A percentile compares a stretch with the other conserved stretches of the same genome.
Evolutionary conservation across 2,329 filamentous ascomycete genomes (phyloP).

Genomic region (Macrophomina phaseolina): DNA sequence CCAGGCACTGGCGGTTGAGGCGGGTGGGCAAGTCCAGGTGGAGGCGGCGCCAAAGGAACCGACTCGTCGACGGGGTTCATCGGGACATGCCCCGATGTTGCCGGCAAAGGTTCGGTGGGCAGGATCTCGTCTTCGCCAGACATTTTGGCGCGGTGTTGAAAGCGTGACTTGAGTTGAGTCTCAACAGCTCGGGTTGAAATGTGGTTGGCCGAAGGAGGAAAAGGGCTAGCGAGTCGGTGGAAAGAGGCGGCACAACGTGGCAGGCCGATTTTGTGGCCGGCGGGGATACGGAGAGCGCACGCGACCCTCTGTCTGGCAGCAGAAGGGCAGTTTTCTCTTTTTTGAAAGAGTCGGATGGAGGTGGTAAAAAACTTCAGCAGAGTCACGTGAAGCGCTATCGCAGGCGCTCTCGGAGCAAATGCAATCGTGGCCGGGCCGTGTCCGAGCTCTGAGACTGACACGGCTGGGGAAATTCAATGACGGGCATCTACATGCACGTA

Average conservation of each 20-base stretch:
- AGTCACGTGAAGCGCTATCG: conserved; percentile 24
- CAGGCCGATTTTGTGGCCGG: not conserved
- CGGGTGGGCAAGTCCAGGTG: conserved; percentile 35
- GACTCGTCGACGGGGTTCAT: conserved; percentile 14
- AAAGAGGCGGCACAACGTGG: not conserved
- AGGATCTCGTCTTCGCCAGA: conserved; percentile 9
- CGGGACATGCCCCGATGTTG: not conserved
- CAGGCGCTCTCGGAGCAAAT: not conserved
- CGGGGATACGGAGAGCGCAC: not conserved
- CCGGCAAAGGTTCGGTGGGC: conserved; percentile 10
- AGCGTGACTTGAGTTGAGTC: conserved; percentile 7
- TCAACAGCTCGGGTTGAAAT: conserved; percentile 12
- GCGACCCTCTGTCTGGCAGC: not conserved
- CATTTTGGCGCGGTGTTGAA: conserved; percentile 7
- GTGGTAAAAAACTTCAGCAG: conserved; percentile 18
- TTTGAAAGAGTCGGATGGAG: not conserved
- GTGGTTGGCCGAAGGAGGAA: conserved; percentile 15
- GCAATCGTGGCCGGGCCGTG: not conserved
- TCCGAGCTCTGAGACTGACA: conserved; percentile 4
- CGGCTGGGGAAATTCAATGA: conserved; percentile 4
- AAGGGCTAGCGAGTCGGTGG: not conserved
- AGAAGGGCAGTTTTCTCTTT: not conserved
- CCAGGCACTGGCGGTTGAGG: conserved; percentile 41
- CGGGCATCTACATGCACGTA: not conserved
- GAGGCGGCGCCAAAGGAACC: conserved; percentile 8